Evolutionary conservation across 495 filamentous ascomycete species (phyloP), one percentile per base, ranked within the genome.

Genomic region (Acidiella bohemica): DNA sequence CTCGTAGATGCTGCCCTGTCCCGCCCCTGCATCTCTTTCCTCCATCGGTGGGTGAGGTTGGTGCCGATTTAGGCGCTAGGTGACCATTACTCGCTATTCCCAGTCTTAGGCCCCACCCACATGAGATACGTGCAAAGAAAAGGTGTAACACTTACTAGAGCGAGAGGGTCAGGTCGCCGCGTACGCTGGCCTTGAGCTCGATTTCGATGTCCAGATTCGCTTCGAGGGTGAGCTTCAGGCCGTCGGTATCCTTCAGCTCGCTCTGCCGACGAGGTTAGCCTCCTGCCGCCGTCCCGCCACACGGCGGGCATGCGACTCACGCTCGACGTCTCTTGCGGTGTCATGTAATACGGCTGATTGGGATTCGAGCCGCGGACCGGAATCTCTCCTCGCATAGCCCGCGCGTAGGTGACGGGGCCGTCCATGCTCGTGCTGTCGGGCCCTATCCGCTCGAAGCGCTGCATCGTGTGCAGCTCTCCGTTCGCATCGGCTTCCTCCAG

Each of bases 401-500:
- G 49, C 8, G 65, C 58, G 25, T 61, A 51, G 12, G 65, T 67
- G 5, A 68, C 65, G 2, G 65, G 63, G 1, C 65, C 65, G 40
- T 67, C 58, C 66, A 67, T 67, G 44, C 54, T 61, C 10, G 66
- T 69, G 31, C 50, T 54, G 46, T 67, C 65, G 4, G 62, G 59
- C 10, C 64, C 62, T 33, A 67, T 66, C 25, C 60, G 60, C 48
- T 66, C 60, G 40, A 70, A 73, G 2, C 60, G 60, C 44, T 69
- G 63, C 60, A 73, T 65, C 36, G 35, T 28, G 12, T 51, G 41
- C 27, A 59, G 32, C 41, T 64, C 60, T 13, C 48, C 47, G 40
- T 58, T 62, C 17, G 58, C 60, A 34, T 64, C 60, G 14, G 60
- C 60, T 43, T 64, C 60, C 51, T 64, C 60, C 25, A 64, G 60